Base-by-base conservation (phyloP, 768 basidiomycete genomes). In the Leccinum subtestaceum region DNA sequence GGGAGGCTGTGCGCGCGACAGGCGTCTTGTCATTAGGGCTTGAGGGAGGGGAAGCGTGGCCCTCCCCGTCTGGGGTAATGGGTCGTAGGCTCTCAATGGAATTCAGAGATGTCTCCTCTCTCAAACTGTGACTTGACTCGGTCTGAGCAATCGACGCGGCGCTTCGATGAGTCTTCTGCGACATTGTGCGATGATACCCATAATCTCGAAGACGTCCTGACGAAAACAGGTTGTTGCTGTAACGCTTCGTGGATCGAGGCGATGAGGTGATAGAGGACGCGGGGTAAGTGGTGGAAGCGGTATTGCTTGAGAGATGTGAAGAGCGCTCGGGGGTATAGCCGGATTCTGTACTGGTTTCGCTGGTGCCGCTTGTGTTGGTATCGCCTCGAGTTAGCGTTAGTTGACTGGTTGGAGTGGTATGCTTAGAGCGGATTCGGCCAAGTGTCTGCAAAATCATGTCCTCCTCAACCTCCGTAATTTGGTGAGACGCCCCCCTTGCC, bases 221-320 rank as follows among this genome's bases (percentile, higher is more conserved):
- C 50, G 89, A 87, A 62, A 93, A 93, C 52, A 94, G 77, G 67
- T 93, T 93, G 71, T 93, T 93, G 77, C 90, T 92, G 72, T 89
- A 89, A 49, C 91, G 83, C 74, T 89, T 88, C 57, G 78, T 75
- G 43, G 83, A 82, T 34, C 82, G 78, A 25, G 70, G 65, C 25
- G 86, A 74, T 46, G 72, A 74, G 25, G 70, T 70, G 62, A 68
- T 21, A 5, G 72, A 80, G 23, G 84, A 81, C 19, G 77, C 50
- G 64, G 76, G 67, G 74, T 66, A 67, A 12, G 66, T 62, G 57
- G 70, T 65, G 57, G 80, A 75, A 64, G 72, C 63, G 63, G 73
- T 60, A 63, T 77, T 61, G 73, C 81, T 60, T 56, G 73, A 72
- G 36, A 66, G 65, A 61, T 55, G 78, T 68, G 70, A 75, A 54